Evolutionary conservation across 2,329 filamentous ascomycete species (phyloP).

Genomic region (Aureobasidium mangrovei): DNA sequence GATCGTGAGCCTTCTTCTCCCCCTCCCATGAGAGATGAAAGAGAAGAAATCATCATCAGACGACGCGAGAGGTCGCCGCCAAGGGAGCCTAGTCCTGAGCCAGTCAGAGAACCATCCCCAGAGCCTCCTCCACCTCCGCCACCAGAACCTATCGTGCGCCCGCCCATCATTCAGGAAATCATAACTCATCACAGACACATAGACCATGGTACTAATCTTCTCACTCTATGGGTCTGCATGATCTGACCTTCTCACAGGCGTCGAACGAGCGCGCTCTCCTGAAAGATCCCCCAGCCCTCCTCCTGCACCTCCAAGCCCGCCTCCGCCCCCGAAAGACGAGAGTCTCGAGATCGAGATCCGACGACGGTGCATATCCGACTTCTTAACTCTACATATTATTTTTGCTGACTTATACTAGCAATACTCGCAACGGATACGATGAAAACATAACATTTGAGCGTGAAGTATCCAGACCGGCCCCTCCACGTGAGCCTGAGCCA

Average conservation of each 20-base stretch:
- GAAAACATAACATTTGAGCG: constrained; percentile 54
- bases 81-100: constrained; percentile 23
- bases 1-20: constrained; percentile 29
- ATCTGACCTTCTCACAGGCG: constrained; percentile 25
- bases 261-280: constrained; percentile 35
- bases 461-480: constrained; percentile 10
- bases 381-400: too few species aligned
- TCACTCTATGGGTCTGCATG: too few species aligned
- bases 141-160: constrained; percentile 60
- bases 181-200: constrained; percentile 83
- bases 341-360: constrained; percentile 49
- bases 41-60: constrained; percentile 40
- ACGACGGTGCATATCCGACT: constrained; percentile 23
- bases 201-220: constrained; percentile 51
- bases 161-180: constrained; percentile 77
- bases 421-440: constrained; percentile 50
- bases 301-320: constrained; percentile 40
- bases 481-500: constrained; percentile 2
- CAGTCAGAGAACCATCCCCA: constrained; percentile 40
- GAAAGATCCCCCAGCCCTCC: constrained; percentile 32
- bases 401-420: constrained; percentile 25
- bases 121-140: constrained; percentile 37
- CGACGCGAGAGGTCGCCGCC: constrained; percentile 30
- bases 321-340: constrained; percentile 39
- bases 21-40: constrained; percentile 25